phyloP scores from a whole-genome alignment of 2,329 filamentous ascomycete species.

The Ophiostoma triangulosporum region DNA sequence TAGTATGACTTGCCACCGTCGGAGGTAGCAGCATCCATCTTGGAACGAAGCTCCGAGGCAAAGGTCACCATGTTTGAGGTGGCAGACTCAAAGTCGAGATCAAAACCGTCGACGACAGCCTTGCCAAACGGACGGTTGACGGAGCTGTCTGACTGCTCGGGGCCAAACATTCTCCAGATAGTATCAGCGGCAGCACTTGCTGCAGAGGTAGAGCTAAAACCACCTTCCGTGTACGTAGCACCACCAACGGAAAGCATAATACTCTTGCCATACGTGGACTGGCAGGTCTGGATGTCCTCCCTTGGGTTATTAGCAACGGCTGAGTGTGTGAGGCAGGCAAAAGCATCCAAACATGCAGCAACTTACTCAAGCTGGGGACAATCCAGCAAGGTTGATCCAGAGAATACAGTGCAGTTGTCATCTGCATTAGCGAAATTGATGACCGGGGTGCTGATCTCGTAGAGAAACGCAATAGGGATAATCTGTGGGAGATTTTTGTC shows the following conservation, averaged over 20 bases:
- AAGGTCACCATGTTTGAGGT: conserved; percentile 49
- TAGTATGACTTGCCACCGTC: conserved; percentile 39
- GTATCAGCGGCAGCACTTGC: conserved; percentile 44
- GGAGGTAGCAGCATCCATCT: conserved; percentile 37
- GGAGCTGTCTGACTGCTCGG: conserved; percentile 27
- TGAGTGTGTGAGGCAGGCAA: not conserved
- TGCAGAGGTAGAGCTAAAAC: conserved; percentile 39
- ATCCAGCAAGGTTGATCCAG: conserved; percentile 41
- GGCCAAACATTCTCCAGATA: conserved; percentile 61
- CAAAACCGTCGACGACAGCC: conserved; percentile 58
- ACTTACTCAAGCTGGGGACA: conserved; percentile 53
- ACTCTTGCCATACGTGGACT: conserved; percentile 49
- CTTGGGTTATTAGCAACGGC: conserved; percentile 16
- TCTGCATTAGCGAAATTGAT: conserved; percentile 53
- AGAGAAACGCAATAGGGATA: conserved; percentile 51
- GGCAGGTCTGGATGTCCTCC: conserved; percentile 44
- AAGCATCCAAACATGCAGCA: not conserved
- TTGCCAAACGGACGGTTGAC: conserved; percentile 52
- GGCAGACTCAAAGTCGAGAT: conserved; percentile 57
- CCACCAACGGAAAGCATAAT: conserved; percentile 61
- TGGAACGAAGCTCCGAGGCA: conserved; percentile 39
- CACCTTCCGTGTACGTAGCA: conserved; percentile 54
- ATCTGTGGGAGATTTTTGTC: conserved; percentile 28
- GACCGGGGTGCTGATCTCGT: conserved; percentile 38
- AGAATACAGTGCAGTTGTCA: conserved; percentile 46